Base-by-base conservation (phyloP, 2,329 filamentous ascomycete species). In the Colletotrichum endophyticum region DNA sequence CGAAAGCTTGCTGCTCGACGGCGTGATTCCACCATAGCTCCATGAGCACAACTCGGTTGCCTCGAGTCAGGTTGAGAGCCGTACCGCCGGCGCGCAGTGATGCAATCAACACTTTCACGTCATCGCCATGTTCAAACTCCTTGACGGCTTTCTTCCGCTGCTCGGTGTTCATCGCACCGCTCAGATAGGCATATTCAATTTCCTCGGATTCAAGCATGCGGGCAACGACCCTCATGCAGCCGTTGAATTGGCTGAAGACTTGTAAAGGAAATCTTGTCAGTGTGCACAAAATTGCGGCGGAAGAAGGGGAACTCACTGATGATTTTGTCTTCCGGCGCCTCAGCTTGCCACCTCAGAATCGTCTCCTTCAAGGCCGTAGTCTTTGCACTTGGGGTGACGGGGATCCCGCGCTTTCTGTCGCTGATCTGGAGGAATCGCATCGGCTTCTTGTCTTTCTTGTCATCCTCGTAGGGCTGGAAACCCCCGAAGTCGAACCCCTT, bases 1-100 rank as follows among this genome's bases (percentile, higher is more conserved):
- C 84, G 39, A 89, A 89, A 0, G 91, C 93, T 79, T 95, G 94
- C 28, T 92, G 85, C 78, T 95, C 93, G 0, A 87, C 34, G 34
- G 67, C 67, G 2, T 70, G 67, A 2, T 70, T 70, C 67, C 67
- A 70, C 56, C 67, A 70, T 1, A 87, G 83, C 36, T 93, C 91
- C 0, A 90, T 71, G 0, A 90, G 83, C 7, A 92, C 90, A 19
- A 91, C 89, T 4, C 90, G 87, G 66, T 91, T 91, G 1, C 87
- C 88, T 0, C 75, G 81, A 0, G 80, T 32, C 1, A 32, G 30
- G 9, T 32, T 32, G 70, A 87, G 84, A 30, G 82, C 84, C 8
- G 85, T 82, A 0, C 83, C 83, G 27, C 86, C 85, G 13, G 82
- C 84, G 6, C 77, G 80, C 19, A 88, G 73, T 0, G 84, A 84